A percentile compares a stretch with the other conserved stretches of the same genome.
Evolutionary conservation across 345 rosid genomes (phyloP).

Genomic region (Citrus trifoliata): DNA sequence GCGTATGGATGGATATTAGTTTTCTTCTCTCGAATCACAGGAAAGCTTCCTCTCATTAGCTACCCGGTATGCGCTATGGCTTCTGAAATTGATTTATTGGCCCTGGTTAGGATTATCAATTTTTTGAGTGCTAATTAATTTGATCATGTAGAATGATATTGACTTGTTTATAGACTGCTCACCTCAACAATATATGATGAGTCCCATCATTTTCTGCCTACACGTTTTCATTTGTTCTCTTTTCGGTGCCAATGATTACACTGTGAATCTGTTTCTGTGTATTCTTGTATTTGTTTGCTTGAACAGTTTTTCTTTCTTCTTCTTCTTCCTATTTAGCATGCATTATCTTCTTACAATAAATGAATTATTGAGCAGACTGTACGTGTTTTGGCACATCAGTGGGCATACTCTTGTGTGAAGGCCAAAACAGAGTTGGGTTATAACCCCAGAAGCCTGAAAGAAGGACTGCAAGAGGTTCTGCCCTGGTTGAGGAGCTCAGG

Average conservation of each 20-base stretch:
- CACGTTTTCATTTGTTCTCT: neutral
- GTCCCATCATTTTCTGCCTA: too few relatives aligned
- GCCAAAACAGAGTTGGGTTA: constrained; percentile 76
- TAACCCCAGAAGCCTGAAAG: constrained; percentile 73
- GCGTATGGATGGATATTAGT: constrained; percentile 74
- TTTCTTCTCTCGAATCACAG: constrained; percentile 56
- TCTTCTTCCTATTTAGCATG: neutral
- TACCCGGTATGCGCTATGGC: constrained; percentile 62
- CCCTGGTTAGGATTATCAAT: neutral
- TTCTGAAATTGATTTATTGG: neutral
- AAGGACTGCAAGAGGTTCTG: constrained; percentile 71
- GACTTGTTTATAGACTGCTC: neutral
- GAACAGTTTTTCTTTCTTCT: neutral
- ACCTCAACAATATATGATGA: neutral
- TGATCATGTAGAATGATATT: neutral
- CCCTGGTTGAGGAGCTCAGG: constrained; percentile 82
- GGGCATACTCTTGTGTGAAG: constrained; percentile 90
- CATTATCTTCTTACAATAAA: neutral
- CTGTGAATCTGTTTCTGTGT: too few relatives aligned
- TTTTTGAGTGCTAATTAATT: neutral
- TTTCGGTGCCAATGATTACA: neutral
- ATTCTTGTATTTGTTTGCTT: neutral
- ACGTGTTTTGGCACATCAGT: constrained; percentile 66
- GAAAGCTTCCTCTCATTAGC: constrained; percentile 83
- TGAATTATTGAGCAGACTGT: constrained; percentile 51